Percentiles rank a stretch among this genome's conserved stretches.
Conservation (phyloP, 768 basidiomycete genomes). For the Termitomyces titanicus region DNA sequence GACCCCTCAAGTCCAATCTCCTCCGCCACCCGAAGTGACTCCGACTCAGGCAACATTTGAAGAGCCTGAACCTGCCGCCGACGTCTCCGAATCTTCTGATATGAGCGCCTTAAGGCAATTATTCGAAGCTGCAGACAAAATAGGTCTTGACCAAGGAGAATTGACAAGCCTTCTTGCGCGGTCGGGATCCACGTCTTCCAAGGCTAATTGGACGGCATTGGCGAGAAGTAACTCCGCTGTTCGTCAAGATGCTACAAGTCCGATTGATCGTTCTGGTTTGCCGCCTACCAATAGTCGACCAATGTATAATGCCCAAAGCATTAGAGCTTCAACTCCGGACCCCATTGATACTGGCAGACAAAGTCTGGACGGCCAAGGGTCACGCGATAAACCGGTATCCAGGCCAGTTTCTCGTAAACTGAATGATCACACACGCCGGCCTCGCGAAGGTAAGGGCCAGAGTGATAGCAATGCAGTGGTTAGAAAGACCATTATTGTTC, state of each 20-base stretch:
- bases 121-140: constrained; percentile 69
- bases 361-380: constrained; percentile 17
- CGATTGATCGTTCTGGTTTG: constrained; percentile 21
- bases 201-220: constrained; percentile 41
- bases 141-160: constrained; percentile 71
- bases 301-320: constrained; percentile 12
- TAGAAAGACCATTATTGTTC: constrained; percentile 76
- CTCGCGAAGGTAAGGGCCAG: constrained; percentile 35
- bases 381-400: constrained; percentile 26
- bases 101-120: constrained; percentile 53
- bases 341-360: constrained; percentile 19
- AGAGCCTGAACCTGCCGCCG: constrained; percentile 10
- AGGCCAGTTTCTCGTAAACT: constrained; percentile 34
- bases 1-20: not conserved
- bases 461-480: constrained; percentile 47
- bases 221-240: constrained; percentile 40
- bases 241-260: constrained; percentile 24
- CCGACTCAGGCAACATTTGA: constrained; percentile 11
- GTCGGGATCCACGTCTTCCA: constrained; percentile 63
- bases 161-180: constrained; percentile 70
- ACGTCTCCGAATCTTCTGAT: constrained; percentile 26
- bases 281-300: constrained; percentile 10
- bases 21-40: not conserved
- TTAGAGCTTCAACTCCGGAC: constrained; percentile 17
- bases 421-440: constrained; percentile 34